Evolutionary conservation across 352 stramenopile genomes (phyloP).

Genomic region (Phytophthora cactorum): DNA sequence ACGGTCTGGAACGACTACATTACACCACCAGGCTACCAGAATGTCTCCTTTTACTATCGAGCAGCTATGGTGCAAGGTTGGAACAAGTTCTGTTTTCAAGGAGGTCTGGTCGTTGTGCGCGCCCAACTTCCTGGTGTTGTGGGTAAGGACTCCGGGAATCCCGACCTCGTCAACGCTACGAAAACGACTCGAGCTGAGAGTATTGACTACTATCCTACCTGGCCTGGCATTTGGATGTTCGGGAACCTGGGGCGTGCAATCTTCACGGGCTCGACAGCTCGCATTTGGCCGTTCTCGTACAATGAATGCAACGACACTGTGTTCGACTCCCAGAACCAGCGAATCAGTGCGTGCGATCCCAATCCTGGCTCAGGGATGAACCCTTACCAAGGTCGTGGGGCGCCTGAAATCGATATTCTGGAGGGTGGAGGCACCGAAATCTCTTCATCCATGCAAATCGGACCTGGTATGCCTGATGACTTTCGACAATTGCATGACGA

Average conservation of each 20-base stretch:
- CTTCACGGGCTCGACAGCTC: constrained; percentile 92
- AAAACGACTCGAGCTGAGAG: not conserved
- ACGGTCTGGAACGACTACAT: not conserved
- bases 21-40: not conserved
- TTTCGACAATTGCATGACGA: constrained; percentile 43
- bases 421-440: constrained; percentile 23
- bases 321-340: constrained; percentile 59
- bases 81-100: constrained; percentile 3
- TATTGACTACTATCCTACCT: not conserved
- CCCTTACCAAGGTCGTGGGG: constrained; percentile 84
- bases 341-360: constrained; percentile 88
- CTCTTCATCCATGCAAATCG: constrained; percentile 56
- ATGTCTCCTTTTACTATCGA: not conserved
- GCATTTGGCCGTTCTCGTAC: constrained; percentile 96
- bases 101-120: not conserved
- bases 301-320: constrained; percentile 84
- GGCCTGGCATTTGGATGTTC: not conserved
- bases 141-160: not conserved
- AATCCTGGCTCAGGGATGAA: constrained; percentile 92
- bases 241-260: constrained; percentile 93
- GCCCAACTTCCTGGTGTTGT: not conserved
- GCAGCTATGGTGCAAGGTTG: not conserved
- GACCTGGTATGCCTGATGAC: constrained; percentile 61
- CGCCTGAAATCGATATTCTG: constrained; percentile 60
- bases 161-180: not conserved